Conservation (phyloP, 352 stramenopile species). For the Pythium graminicola region DNA sequence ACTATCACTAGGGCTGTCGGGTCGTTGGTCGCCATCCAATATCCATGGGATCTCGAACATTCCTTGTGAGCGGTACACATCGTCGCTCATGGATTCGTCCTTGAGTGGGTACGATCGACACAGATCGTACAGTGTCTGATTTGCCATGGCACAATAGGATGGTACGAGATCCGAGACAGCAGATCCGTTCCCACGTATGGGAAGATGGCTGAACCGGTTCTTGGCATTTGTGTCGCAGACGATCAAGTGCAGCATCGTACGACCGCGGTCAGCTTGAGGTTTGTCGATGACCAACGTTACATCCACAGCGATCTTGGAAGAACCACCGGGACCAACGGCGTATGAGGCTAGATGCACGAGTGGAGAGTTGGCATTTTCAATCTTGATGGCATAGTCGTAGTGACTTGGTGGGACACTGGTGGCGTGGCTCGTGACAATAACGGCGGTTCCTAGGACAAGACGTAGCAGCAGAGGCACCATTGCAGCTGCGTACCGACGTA, state of each 20-base stretch:
- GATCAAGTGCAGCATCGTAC: conserved; percentile 44
- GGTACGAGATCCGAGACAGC: conserved; percentile 13
- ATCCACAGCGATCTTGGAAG: conserved; percentile 36
- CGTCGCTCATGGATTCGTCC: conserved; percentile 29
- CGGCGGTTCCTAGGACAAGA: neutral
- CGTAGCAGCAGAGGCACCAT: too few relatives aligned
- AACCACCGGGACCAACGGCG: conserved; percentile 30
- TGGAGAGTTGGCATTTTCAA: conserved; percentile 13
- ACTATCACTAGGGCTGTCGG: neutral
- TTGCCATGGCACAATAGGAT: conserved; percentile 41
- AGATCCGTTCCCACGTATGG: conserved; percentile 3
- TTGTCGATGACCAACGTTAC: conserved; percentile 33
- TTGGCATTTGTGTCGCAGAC: conserved; percentile 29
- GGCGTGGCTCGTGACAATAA: neutral
- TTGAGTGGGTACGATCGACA: conserved; percentile 41
- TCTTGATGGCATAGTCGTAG: conserved; percentile 15
- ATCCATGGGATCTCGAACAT: conserved; percentile 13
- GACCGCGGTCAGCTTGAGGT: conserved; percentile 21
- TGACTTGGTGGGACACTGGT: neutral
- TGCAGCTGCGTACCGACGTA: too few relatives aligned
- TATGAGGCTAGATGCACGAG: conserved; percentile 33
- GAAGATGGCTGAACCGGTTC: conserved; percentile 6
- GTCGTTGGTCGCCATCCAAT: neutral
- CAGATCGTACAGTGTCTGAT: conserved; percentile 42
- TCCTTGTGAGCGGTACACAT: conserved; percentile 35